Percentiles rank a stretch among this genome's conserved stretches.
Evolutionary conservation across 768 basidiomycete species (phyloP).

Genomic region (Nidula microcarpa): DNA sequence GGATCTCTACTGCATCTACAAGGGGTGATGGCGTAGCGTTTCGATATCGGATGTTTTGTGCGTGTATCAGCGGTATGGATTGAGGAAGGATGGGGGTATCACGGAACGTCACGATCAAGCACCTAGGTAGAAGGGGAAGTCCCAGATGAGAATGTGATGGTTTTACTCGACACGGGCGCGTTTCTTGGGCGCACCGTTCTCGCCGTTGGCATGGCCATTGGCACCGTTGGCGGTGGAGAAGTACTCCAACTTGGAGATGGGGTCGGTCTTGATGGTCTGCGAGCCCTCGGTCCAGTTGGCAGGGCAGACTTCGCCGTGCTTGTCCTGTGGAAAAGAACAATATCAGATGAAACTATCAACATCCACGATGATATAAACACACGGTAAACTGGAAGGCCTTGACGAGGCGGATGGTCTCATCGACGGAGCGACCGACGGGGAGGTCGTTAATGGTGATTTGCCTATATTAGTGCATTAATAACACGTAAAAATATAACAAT

Average conservation of each 20-base stretch:
- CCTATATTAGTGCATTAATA: conserved; percentile 24
- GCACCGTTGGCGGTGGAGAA: conserved; percentile 40
- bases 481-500: neutral
- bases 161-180: conserved; percentile 51
- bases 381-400: conserved; percentile 93
- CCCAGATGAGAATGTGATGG: neutral
- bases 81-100: neutral
- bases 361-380: conserved; percentile 16
- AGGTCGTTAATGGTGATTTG: conserved; percentile 91
- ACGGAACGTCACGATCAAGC: neutral
- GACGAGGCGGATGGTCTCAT: conserved; percentile 86
- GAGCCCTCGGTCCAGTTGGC: conserved; percentile 83
- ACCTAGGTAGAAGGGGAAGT: neutral
- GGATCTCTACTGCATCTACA: too few relatives aligned
- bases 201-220: conserved; percentile 43
- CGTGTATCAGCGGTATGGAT: neutral
- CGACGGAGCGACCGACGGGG: conserved; percentile 93
- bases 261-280: conserved; percentile 82
- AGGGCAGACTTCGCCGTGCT: conserved; percentile 91
- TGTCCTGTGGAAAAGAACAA: conserved; percentile 48
- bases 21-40: too few relatives aligned
- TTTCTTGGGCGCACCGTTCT: conserved; percentile 42
- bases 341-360: neutral
- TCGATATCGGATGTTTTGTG: too few relatives aligned
- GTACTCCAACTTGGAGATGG: conserved; percentile 69